These are phyloP conservation scores for Serendipita sp. DNA, from an alignment of 768 basidiomycete species.

Conservation along the genomic window DNA sequence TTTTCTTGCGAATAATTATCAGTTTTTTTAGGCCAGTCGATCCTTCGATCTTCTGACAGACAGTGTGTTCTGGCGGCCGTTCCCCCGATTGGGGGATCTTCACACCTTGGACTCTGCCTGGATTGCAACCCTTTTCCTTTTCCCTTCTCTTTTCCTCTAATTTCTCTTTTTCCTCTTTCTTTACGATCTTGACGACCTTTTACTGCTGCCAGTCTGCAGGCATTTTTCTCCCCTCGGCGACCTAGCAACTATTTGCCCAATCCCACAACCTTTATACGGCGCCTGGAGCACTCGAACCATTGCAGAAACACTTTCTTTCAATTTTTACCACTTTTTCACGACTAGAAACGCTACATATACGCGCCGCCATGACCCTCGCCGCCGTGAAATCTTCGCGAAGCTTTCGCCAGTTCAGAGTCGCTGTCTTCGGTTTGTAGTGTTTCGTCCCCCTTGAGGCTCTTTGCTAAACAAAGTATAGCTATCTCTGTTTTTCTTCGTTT, in stretches of 20 bases:
- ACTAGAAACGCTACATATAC: background rate
- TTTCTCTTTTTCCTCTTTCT: background rate
- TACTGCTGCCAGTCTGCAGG: background rate
- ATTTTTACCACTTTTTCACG: background rate
- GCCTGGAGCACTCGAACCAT: conserved; percentile 1
- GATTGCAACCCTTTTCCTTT: background rate
- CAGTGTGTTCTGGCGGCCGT: no score
- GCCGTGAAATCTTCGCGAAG: background rate
- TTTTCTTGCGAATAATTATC: no score
- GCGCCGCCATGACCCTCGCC: background rate
- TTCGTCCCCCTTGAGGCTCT: background rate
- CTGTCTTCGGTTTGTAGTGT: background rate
- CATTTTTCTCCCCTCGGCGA: background rate
- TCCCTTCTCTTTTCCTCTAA: background rate
- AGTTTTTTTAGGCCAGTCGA: no score
- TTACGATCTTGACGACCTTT: conserved; percentile 6
- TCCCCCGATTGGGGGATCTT: no score
- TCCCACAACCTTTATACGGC: background rate
- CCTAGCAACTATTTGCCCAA: background rate
- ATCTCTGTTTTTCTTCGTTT: background rate
- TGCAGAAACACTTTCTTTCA: background rate
- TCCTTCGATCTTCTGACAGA: no score
- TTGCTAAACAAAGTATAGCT: background rate
- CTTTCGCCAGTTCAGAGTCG: conserved; percentile 3
- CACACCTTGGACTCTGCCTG: background rate